A percentile compares a stretch with the other conserved stretches of the same genome.
Evolutionary conservation across 768 basidiomycete species (phyloP).

Genomic region (Tremella mesenterica): DNA sequence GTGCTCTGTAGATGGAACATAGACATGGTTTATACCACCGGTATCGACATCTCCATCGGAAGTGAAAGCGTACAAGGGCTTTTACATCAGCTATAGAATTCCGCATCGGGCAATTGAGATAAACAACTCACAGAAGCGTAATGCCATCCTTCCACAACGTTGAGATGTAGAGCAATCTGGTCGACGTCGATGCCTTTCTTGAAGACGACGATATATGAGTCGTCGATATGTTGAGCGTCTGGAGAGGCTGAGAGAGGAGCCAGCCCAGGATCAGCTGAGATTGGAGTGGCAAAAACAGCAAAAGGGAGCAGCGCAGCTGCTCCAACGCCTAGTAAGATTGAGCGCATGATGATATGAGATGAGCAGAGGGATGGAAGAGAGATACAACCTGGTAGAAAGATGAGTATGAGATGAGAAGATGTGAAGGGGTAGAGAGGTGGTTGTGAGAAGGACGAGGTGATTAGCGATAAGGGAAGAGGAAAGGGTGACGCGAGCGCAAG

Average conservation of each 20-base stretch:
- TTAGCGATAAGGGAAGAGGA: not conserved
- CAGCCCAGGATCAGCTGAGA: constrained; percentile 10
- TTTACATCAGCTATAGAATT: constrained; percentile 39
- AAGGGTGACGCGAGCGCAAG: not conserved
- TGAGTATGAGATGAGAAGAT: not conserved
- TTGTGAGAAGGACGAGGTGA: not conserved
- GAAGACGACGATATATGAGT: constrained; percentile 91
- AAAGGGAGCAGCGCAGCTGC: constrained; percentile 22
- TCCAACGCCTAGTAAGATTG: constrained; percentile 4
- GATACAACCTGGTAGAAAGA: not conserved
- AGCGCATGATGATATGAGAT: constrained; percentile 24
- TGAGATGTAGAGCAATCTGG: constrained; percentile 60
- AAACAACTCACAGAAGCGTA: constrained; percentile 48
- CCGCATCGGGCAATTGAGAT: not conserved
- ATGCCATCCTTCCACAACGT: constrained; percentile 62
- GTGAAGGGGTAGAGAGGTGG: constrained; percentile 2
- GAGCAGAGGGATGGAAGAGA: not conserved
- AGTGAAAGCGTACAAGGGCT: constrained; percentile 28
- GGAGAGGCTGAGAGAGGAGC: constrained; percentile 32
- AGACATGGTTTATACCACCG: constrained; percentile 56
- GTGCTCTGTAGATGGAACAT: constrained; percentile 54
- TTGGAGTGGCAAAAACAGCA: constrained; percentile 23
- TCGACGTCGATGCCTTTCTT: constrained; percentile 58
- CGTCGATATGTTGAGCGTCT: constrained; percentile 43
- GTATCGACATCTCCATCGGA: constrained; percentile 23